Base-by-base conservation (phyloP, 2,329 filamentous ascomycete species). In the Escovopsis sp. region DNA sequence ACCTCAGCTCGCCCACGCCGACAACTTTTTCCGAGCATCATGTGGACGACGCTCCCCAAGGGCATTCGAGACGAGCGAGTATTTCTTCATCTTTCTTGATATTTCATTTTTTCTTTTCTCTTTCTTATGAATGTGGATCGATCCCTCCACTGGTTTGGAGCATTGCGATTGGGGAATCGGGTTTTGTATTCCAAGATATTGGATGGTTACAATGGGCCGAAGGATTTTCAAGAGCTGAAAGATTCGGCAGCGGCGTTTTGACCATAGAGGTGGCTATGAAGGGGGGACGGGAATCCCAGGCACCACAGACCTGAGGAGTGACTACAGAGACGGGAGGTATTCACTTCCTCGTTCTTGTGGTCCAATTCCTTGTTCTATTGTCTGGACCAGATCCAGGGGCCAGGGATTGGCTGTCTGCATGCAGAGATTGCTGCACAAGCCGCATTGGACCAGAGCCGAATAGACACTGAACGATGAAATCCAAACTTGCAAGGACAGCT, bases 211-310 rank as follows among this genome's bases (percentile, higher is more conserved):
- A 57, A 9, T 39, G 50, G 53, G 48, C 41, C 51, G 58, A 61
- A 61, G 67, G 65, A 61, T 53, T 45, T 66, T 73, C 70, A 74
- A 74, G 70, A 65, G 70, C 70, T 74, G 70, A 73, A 62, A 59
- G 45, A 52, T 67, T 70, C 68, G 70, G 67, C 61, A 47, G 38
- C 49, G 52, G 51, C 49, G 53, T 55, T 55, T 30, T 48, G 40
- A 44, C 39, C 12, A 26, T 15, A 40, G 10, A 30, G 32, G 38
- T 23, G 5, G 32, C 26, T 26, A 34, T 18, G 33, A 11, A 34
- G 12, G 38, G 12, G 38, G 15, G 23, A 5, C 5, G 23, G 23
- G 5, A 5, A 5, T 30, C 6, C 28, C 37, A 26, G 26, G 37
- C 37, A 30, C 37, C 23, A 26, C 23, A 30, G 37, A 39, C 37